Evolutionary conservation across 345 rosid genomes (phyloP).

Genomic region (Chamaenerion angustifolium): DNA sequence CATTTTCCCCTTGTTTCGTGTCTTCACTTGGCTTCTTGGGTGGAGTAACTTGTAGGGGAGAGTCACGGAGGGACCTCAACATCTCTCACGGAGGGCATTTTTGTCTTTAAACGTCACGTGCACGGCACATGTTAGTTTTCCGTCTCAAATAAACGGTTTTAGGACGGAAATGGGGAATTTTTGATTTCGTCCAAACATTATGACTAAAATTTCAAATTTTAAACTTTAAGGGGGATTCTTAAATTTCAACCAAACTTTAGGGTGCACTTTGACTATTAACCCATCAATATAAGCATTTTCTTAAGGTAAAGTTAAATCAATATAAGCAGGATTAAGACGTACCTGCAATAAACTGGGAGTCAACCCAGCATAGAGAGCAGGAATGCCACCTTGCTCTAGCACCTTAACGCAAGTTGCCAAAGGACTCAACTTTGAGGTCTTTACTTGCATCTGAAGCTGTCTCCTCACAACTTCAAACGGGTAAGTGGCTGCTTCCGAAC

Average conservation of each 20-base stretch:
- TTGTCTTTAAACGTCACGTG: too few species aligned
- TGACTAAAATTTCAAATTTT: too few species aligned
- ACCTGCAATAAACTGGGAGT: constrained; percentile 91
- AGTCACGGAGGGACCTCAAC: constrained; percentile 15
- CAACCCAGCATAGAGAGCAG: constrained; percentile 79
- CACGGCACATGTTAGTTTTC: too few species aligned
- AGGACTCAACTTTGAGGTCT: constrained; percentile 40
- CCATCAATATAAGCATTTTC: too few species aligned
- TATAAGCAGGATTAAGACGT: neutral
- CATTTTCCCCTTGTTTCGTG: constrained; percentile 13
- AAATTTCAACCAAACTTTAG: too few species aligned
- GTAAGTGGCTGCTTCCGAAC: constrained; percentile 88
- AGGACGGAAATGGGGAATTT: too few species aligned
- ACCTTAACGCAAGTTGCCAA: constrained; percentile 55
- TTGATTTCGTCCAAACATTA: too few species aligned
- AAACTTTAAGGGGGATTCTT: too few species aligned
- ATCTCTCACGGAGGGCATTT: constrained; percentile 20
- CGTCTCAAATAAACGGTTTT: too few species aligned
- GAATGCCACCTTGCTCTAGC: constrained; percentile 69
- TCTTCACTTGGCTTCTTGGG: constrained; percentile 4
- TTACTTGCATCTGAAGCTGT: constrained; percentile 83
- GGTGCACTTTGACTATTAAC: too few species aligned
- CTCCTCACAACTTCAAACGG: constrained; percentile 93
- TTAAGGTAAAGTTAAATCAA: too few species aligned
- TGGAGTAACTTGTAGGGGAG: constrained; percentile 15